Conservation (phyloP, 2,329 filamentous ascomycete genomes). For the Nigrograna mackinnonii region DNA sequence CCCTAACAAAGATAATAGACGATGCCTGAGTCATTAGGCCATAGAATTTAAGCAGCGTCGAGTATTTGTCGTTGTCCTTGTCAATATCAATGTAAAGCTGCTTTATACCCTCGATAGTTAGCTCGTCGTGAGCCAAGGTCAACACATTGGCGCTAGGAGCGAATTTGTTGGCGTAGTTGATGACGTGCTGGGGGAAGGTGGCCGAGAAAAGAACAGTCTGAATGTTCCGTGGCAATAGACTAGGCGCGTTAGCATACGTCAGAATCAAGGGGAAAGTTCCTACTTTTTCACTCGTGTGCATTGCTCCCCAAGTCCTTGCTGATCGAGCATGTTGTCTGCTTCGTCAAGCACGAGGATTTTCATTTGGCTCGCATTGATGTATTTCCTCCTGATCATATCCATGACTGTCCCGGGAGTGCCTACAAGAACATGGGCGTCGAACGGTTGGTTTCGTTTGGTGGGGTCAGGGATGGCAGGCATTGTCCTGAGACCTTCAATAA, state of each 20-base stretch:
- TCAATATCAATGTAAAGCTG: slow-evolving; percentile 97
- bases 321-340: slow-evolving; percentile 98
- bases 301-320: slow-evolving; percentile 93
- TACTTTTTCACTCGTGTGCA: slow-evolving; percentile 87
- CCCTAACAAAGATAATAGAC: slow-evolving; percentile 97
- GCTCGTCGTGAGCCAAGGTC: slow-evolving; percentile 84
- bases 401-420: slow-evolving; percentile 93
- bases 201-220: slow-evolving; percentile 96
- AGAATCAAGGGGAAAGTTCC: slow-evolving; percentile 33
- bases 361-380: slow-evolving; percentile 72
- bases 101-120: slow-evolving; percentile 95
- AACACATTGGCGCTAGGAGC: slow-evolving; percentile 86
- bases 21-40: slow-evolving; percentile 95
- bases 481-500: slow-evolving; percentile 74
- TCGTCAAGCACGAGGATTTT: slow-evolving; percentile 91
- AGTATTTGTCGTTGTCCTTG: slow-evolving; percentile 80
- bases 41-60: slow-evolving; percentile 88
- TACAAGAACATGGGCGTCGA: slow-evolving; percentile 80
- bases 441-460: slow-evolving; percentile 67
- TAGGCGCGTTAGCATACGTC: slow-evolving; percentile 46
- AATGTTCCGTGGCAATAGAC: slow-evolving; percentile 71
- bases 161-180: slow-evolving; percentile 81
- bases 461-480: slow-evolving; percentile 82
- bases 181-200: slow-evolving; percentile 85
- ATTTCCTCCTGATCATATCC: slow-evolving; percentile 78